These are phyloP conservation scores for Amauroascus verrucosus DNA, from an alignment of 2,329 filamentous ascomycete genomes.

Conservation along the genomic window DNA sequence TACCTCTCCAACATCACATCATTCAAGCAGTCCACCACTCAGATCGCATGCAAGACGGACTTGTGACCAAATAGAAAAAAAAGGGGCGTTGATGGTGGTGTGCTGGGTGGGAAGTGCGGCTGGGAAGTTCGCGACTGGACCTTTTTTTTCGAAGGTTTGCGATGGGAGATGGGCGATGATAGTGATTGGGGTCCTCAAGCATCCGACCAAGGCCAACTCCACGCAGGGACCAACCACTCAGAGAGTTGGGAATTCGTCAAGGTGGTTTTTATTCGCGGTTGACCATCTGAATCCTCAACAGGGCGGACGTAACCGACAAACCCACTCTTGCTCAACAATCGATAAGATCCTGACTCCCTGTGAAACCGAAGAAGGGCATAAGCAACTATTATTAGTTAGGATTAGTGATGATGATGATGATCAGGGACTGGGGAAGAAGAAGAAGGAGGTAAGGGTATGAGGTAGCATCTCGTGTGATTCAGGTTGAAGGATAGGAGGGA, in stretches of 20 bases:
- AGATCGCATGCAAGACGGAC: neutral
- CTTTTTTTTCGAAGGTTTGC: neutral
- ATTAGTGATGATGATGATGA: no score
- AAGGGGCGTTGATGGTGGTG: neutral
- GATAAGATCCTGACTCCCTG: neutral
- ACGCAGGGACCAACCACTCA: conserved; percentile 13
- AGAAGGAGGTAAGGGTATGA: neutral
- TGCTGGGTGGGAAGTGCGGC: neutral
- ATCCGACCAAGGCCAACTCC: neutral
- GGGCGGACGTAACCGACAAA: neutral
- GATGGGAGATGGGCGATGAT: neutral
- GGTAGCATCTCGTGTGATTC: no score
- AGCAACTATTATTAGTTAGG: no score
- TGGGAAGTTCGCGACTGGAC: neutral
- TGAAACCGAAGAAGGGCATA: no score
- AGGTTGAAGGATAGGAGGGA: neutral
- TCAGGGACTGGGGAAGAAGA: no score
- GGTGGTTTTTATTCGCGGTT: neutral
- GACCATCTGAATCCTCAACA: conserved; percentile 1
- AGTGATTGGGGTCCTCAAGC: neutral
- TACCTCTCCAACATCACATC: neutral
- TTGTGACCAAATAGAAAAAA: neutral
- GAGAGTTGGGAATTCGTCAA: conserved; percentile 4
- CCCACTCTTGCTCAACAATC: neutral
- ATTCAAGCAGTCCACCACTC: conserved; percentile 4